Evolutionary conservation across 257 asterid genomes (phyloP), one percentile per base, ranked within the genome.

Genomic region (Solanum virginianum): DNA sequence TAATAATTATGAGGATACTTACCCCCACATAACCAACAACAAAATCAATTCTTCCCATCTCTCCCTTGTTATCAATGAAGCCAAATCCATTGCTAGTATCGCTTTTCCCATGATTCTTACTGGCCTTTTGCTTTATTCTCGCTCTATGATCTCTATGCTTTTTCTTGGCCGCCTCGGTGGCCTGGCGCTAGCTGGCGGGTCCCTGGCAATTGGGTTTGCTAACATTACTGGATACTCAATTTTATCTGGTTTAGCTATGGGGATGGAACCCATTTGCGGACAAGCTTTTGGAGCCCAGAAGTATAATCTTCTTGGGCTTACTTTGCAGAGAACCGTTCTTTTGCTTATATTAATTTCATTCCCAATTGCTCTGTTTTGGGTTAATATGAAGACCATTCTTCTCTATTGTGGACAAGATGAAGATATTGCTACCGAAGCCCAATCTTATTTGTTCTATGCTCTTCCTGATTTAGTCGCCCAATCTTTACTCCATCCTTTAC

Each of bases 121-220:
- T 12, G 95, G 95, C 41, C 91, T 94, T 18, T 75, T 94, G 41
- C 94, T 94, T 71, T 94, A 94, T 89, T 92, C 94, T 47, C 93
- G 98, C 18, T 93, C 98, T 55, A 93, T 93, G 90, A 92, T 94
- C 85, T 94, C 98, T 83, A 94, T 93, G 98, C 94, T 94, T 17
- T 94, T 93, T 65, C 94, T 94, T 5, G 97, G 97, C 90, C 91
- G 90, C 10, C 86, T 94, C 0, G 98, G 98, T 1, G 92, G 93
- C 86, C 45, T 94, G 0, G 90, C 96, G 13, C 79, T 94, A 6
- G 98, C 98, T 49, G 98, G 94, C 0, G 98, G 97, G 51, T 93
- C 98, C 0, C 87, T 94, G 2, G 97, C 98, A 13, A 75, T 92
- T 5, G 97, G 93, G 2, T 94, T 94, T 39, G 98, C 97, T 49